phyloP scores from a whole-genome alignment of 331 rosid species.

The Rhamnella rubrinervis region DNA sequence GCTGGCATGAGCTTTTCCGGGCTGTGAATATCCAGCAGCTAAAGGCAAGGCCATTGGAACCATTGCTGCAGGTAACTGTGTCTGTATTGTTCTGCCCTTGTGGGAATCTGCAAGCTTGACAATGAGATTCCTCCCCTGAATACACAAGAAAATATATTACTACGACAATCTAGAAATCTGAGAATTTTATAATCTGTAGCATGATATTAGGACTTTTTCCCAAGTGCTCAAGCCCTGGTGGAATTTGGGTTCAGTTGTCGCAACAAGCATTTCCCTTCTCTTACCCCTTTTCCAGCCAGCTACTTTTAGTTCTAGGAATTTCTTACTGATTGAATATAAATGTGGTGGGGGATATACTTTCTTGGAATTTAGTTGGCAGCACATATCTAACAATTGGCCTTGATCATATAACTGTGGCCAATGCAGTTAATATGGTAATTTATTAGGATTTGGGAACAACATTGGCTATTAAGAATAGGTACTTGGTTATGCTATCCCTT shows the following conservation, averaged over 20 bases:
- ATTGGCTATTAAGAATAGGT: too few species aligned
- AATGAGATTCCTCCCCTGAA: slow-evolving; percentile 69
- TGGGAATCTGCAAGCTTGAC: slow-evolving; percentile 74
- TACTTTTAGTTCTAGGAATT: not conserved
- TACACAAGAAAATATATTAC: not conserved
- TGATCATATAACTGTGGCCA: too few species aligned
- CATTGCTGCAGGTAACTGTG: slow-evolving; percentile 41
- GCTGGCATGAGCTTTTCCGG: slow-evolving; percentile 43
- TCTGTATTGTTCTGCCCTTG: slow-evolving; percentile 55
- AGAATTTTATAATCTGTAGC: not conserved
- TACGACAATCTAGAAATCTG: not conserved
- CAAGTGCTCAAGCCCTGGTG: too few species aligned
- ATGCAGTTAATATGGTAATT: too few species aligned
- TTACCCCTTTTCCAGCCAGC: not conserved
- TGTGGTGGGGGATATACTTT: too few species aligned
- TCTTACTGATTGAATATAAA: too few species aligned
- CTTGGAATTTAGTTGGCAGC: too few species aligned
- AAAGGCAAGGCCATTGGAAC: slow-evolving; percentile 55
- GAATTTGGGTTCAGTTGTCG: not conserved
- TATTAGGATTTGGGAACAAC: too few species aligned
- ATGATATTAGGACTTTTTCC: not conserved
- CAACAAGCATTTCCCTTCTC: not conserved
- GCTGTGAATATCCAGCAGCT: slow-evolving; percentile 56
- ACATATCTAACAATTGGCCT: too few species aligned
- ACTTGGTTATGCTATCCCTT: too few species aligned